Evolutionary conservation across 495 filamentous ascomycete species (phyloP).

Genomic region (Trypethelium eluteriae): DNA sequence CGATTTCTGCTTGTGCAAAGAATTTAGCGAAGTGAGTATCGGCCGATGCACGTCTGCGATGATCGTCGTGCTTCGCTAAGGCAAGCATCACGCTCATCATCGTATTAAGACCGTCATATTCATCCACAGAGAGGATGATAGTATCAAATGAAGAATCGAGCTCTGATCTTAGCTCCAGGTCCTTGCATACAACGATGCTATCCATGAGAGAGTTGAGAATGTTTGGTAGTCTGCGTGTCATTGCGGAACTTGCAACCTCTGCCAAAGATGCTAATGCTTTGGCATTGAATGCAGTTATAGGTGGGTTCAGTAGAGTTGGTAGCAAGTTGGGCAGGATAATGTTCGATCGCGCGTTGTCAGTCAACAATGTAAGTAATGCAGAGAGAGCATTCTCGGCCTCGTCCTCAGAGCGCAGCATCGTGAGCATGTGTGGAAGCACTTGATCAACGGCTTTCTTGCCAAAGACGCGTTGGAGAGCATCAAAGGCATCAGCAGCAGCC

Average conservation of each 20-base stretch:
- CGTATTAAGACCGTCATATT: slow-evolving; percentile 89
- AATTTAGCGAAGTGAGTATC: slow-evolving; percentile 78
- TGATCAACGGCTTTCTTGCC: slow-evolving; percentile 92
- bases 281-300: slow-evolving; percentile 93
- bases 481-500: slow-evolving; percentile 93
- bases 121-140: slow-evolving; percentile 86
- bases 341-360: slow-evolving; percentile 86
- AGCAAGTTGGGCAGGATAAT: slow-evolving; percentile 95
- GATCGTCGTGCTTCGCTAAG: slow-evolving; percentile 85
- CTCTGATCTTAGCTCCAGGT: slow-evolving; percentile 65
- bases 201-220: slow-evolving; percentile 93
- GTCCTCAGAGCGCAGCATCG: slow-evolving; percentile 71
- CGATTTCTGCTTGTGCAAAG: slow-evolving; percentile 71
- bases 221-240: slow-evolving; percentile 79
- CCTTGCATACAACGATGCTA: slow-evolving; percentile 68
- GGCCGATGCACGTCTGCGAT: slow-evolving; percentile 68
- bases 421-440: slow-evolving; percentile 85
- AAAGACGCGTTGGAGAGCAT: slow-evolving; percentile 83
- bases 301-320: slow-evolving; percentile 77
- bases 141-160: slow-evolving; percentile 75
- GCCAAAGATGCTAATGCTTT: slow-evolving; percentile 85
- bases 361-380: slow-evolving; percentile 84
- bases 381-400: slow-evolving; percentile 87
- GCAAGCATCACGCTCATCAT: slow-evolving; percentile 86
- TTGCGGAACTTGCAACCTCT: slow-evolving; percentile 76